Evolutionary conservation across 1,284 basidiomycete genomes (phyloP), one percentile per base, ranked within the genome.

Genomic region (Ceratorhiza oryzae-sativae): DNA sequence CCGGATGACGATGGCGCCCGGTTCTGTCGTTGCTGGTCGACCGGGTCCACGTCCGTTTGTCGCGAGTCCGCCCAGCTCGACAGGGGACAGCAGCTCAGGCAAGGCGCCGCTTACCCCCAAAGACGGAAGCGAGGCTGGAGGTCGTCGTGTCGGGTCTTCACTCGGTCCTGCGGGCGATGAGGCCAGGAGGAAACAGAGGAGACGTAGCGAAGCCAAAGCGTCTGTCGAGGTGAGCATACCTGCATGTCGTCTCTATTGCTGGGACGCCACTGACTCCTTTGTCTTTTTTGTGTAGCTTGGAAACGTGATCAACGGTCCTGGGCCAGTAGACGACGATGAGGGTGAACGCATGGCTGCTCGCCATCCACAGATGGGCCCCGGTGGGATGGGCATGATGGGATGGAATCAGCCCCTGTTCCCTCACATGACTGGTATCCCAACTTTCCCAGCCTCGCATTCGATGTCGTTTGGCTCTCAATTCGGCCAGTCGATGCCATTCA

Each of bases 1-100:
- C 12, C 48, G 63, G 20, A 67, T 67, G 63, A 30, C 59, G 20
- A 61, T 27, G 39, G 59, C 41, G 6, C 59, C 59, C 27, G 42
- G 59, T 8, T 27, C 59, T 3, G 23, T 13, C 3, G 8, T 46
- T 46, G 41, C 41, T 6, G 41, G 23, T 5, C 48, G 63, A n/a
- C 49, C 63, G 20, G 63, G 63, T 6, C 63, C 63, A 15, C 30
- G 63, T 39, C 49, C 63, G 49, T 67, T 67, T 45, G 27, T 55
- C 36, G 41, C 48, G 18, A 67, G 63, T 23, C 63, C 63, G 18
- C 63, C 63, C 13, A 67, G 63, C 41, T 92, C 90, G 20, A 91
- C 89, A 9, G 90, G 91, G 9, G 90, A 89, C 76, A 91, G 90
- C 72, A 92, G 90, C 74, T 90, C 87, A 75, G 88, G 88, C 15